Conservation (phyloP, 345 rosid genomes). For the Rubroshorea leprosula region DNA sequence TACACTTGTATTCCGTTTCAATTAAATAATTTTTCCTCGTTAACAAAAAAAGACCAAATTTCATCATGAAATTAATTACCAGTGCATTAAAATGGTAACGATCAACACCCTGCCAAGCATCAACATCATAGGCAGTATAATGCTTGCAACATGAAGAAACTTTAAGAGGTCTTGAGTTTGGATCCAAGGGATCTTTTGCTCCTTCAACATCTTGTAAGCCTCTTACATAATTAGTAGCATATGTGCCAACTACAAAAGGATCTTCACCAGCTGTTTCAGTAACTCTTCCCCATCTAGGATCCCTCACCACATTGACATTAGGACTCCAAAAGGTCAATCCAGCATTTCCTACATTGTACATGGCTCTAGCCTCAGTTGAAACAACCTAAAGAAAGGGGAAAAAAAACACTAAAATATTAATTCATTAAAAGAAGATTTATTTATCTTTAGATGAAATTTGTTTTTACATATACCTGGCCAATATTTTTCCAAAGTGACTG, state of each 20-base stretch:
- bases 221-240: conserved; percentile 33
- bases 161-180: conserved; percentile 15
- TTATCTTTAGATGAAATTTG: neutral
- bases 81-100: conserved; percentile 23
- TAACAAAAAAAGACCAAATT: no score
- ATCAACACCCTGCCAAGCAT: conserved; percentile 25
- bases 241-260: conserved; percentile 32
- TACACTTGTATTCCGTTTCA: no score
- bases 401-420: neutral
- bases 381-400: conserved; percentile 26
- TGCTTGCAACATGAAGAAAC: conserved; percentile 35
- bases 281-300: conserved; percentile 47
- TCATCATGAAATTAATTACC: conserved; percentile 16
- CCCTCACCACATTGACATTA: conserved; percentile 35
- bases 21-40: no score
- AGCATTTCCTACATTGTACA: conserved; percentile 42
- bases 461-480: conserved; percentile 5
- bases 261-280: conserved; percentile 46
- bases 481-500: conserved; percentile 2
- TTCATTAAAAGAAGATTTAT: no score
- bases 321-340: conserved; percentile 49
- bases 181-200: neutral
- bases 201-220: conserved; percentile 46
- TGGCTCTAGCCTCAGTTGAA: conserved; percentile 47
- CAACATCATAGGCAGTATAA: conserved; percentile 34